A percentile compares a stretch with the other conserved stretches of the same genome.
These are phyloP conservation scores for Hansenula lynferdii DNA, from an alignment of 1,139 yeast species.

Conservation along the genomic window DNA sequence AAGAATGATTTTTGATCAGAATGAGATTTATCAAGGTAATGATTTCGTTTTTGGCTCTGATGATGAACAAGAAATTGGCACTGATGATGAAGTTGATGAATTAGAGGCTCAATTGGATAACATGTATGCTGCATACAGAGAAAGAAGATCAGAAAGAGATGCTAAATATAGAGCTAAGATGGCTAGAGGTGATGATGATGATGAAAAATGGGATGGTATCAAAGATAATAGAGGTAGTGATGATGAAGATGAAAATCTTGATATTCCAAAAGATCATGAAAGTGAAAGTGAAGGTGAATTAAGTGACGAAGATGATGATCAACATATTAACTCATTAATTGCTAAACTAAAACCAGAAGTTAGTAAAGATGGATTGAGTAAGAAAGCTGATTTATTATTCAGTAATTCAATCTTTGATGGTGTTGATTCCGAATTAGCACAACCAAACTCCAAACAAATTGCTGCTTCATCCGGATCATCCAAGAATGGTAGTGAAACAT, in stretches of 20 bases:
- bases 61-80: constrained; percentile 42
- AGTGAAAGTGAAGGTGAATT: constrained; percentile 37
- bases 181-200: constrained; percentile 76
- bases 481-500: not conserved
- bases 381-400: constrained; percentile 72
- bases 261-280: constrained; percentile 30
- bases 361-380: constrained; percentile 49
- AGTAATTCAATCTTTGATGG: constrained; percentile 74
- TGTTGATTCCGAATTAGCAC: constrained; percentile 41
- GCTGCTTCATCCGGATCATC: constrained; percentile 4
- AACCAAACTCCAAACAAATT: constrained; percentile 10
- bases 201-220: constrained; percentile 88
- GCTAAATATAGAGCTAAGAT: constrained; percentile 76
- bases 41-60: constrained; percentile 43
- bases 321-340: constrained; percentile 58
- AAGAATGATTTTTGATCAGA: constrained; percentile 63
- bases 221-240: constrained; percentile 37
- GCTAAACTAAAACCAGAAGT: constrained; percentile 47
- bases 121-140: constrained; percentile 76
- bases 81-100: constrained; percentile 63
- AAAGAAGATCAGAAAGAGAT: constrained; percentile 70
- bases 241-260: constrained; percentile 32
- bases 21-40: constrained; percentile 48
- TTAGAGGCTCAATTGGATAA: constrained; percentile 77
- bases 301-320: constrained; percentile 57